Evolutionary conservation across 2,329 filamentous ascomycete species (phyloP), one percentile per base, ranked within the genome.

Genomic region (Harringtonia aguacate): DNA sequence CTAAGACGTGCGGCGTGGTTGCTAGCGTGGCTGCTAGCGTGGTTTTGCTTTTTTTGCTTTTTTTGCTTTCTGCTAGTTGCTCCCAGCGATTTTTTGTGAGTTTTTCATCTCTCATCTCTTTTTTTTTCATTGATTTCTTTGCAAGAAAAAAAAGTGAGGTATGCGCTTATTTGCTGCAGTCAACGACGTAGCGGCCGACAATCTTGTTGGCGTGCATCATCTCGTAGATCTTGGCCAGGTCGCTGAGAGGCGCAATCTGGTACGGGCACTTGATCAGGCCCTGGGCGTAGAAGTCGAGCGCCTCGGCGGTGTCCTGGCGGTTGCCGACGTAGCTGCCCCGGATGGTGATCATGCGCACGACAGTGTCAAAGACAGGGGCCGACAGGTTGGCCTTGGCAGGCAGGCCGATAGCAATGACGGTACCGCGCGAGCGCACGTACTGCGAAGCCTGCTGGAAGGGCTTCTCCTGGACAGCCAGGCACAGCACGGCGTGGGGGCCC

Each of bases 251-350:
- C 43, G 87, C 79, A 8, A 77, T 76, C 81, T 95, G 94, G 77
- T 75, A 92, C 8, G 90, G 90, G 6, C 81, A 80, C 59, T 86
- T 83, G 73, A 97, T 89, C 51, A 94, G 67, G 15, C 90, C 90
- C 20, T 84, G 75, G 46, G 75, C 69, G 72, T 78, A 95, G 70
- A 95, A 95, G 53, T 95, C 89, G 50, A 97, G 72, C 3, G 90
- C 89, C 70, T 97, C 90, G 43, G 81, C 77, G 1, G 81, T 83
- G 61, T 97, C 90, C 60, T 84, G 80, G 53, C 90, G 78, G 70
- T 94, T 95, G 46, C 90, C 90, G 53, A 97, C 90, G 61, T 95
- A 95, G 55, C 81, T 87, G 48, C 89, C 89, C 70, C 86, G 86
- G 72, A 97, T 95, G 56, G 66, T 81, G 68, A 95, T 81, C 87